A percentile compares a stretch with the other conserved stretches of the same genome.
These are phyloP conservation scores for Penicillium ucsense DNA, from an alignment of 495 filamentous ascomycete genomes.

Conservation along the genomic window DNA sequence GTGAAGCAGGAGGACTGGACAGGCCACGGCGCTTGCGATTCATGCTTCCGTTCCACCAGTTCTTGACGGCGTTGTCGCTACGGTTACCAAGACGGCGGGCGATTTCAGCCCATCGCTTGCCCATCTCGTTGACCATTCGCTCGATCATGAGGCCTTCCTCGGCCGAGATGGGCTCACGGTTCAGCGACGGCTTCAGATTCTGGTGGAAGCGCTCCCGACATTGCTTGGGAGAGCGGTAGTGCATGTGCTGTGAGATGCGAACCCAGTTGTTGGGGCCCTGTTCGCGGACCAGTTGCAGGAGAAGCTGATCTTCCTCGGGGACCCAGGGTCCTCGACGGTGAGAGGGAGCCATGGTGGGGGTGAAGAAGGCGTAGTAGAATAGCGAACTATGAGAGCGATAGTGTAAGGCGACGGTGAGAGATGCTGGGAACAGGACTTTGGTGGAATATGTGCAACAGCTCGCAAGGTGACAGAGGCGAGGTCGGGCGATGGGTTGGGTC, in stretches of 20 bases:
- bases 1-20: constrained; percentile 29
- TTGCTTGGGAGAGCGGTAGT: constrained; percentile 82
- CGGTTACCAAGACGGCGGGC: constrained; percentile 75
- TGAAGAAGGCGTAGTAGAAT: not conserved
- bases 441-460: too few relatives aligned
- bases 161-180: constrained; percentile 83
- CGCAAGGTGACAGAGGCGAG: not conserved
- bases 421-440: too few relatives aligned
- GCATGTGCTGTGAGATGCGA: constrained; percentile 66
- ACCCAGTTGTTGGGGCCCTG: constrained; percentile 91
- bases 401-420: too few relatives aligned
- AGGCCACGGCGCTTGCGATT: constrained; percentile 55
- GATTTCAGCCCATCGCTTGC: constrained; percentile 93
- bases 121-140: constrained; percentile 67
- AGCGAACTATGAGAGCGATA: too few relatives aligned
- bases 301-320: constrained; percentile 62
- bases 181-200: constrained; percentile 83
- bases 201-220: constrained; percentile 94
- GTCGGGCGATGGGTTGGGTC: not conserved
- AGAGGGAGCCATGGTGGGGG: constrained; percentile 35
- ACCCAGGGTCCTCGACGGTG: constrained; percentile 88
- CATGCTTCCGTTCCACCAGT: constrained; percentile 97
- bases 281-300: constrained; percentile 62
- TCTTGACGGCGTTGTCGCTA: constrained; percentile 97
- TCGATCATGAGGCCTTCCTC: constrained; percentile 84